A percentile compares a stretch with the other conserved stretches of the same genome.
phyloP scores from a whole-genome alignment of 768 basidiomycete genomes.

The Hypholoma sublateritium region DNA sequence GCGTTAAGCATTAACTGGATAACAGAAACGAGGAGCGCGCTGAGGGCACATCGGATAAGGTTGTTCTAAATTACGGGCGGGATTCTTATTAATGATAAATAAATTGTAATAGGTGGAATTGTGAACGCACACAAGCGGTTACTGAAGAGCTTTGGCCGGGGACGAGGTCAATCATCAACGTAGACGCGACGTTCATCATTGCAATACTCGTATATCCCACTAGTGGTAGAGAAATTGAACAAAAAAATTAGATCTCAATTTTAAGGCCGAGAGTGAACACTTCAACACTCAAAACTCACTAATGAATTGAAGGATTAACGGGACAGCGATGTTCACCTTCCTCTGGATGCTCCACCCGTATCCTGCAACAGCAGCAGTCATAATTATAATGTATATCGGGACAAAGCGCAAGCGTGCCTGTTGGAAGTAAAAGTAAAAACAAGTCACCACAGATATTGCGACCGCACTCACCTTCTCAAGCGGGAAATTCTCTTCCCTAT shows the following conservation, averaged over 20 bases:
- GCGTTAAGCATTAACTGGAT: too few species aligned
- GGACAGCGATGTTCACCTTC: conserved; percentile 46
- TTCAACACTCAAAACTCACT: neutral
- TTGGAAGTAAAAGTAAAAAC: neutral
- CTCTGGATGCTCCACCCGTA: conserved; percentile 64
- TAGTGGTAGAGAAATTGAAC: conserved; percentile 18
- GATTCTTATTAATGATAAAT: too few species aligned
- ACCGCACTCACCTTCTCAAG: conserved; percentile 47
- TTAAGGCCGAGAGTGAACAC: too few species aligned
- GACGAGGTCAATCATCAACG: conserved; percentile 63
- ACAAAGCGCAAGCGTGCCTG: conserved; percentile 21
- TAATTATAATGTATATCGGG: conserved; percentile 24
- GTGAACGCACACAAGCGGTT: conserved; percentile 52
- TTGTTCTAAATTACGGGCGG: too few species aligned
- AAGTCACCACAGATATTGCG: neutral
- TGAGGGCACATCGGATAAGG: too few species aligned
- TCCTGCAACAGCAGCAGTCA: conserved; percentile 40
- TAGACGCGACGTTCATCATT: conserved; percentile 57
- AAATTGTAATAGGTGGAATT: too few species aligned
- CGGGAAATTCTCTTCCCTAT: conserved; percentile 44
- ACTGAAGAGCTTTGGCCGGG: conserved; percentile 64
- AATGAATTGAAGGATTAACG: conserved; percentile 46
- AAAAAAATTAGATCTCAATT: too few species aligned
- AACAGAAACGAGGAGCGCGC: too few species aligned
- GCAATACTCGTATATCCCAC: conserved; percentile 49